Evolutionary conservation across 208 protist species (phyloP).

Genomic region (Histomonas meleagridis): DNA sequence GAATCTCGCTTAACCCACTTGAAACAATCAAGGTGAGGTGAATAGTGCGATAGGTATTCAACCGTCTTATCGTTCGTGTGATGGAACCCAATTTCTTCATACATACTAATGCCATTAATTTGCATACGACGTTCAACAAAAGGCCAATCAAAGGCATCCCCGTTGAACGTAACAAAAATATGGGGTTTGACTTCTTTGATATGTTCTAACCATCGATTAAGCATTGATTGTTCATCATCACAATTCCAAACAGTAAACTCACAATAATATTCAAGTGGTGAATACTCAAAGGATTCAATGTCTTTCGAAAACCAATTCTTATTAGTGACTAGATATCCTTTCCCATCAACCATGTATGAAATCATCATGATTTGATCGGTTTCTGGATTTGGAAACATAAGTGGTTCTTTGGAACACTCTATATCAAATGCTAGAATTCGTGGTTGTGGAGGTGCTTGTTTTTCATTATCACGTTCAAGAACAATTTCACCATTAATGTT

Average conservation of each 20-base stretch:
- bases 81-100: conserved; percentile 48
- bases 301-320: conserved; percentile 85
- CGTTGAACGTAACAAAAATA: conserved; percentile 98
- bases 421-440: conserved; percentile 71
- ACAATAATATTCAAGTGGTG: conserved; percentile 88
- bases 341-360: conserved; percentile 97
- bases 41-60: conserved; percentile 75
- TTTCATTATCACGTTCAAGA: conserved; percentile 64
- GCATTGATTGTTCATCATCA: conserved; percentile 55
- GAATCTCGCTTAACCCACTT: conserved; percentile 98
- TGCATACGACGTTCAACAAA: conserved; percentile 84
- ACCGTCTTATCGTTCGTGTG: conserved; percentile 42
- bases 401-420: conserved; percentile 91
- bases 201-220: conserved; percentile 83
- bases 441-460: conserved; percentile 61
- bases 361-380: conserved; percentile 99
- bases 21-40: conserved; percentile 92
- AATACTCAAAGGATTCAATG: conserved; percentile 97
- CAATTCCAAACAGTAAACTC: conserved; percentile 70
- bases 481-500: background rate
- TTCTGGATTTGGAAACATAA: conserved; percentile 91
- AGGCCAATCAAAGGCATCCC: conserved; percentile 98
- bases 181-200: conserved; percentile 80
- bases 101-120: conserved; percentile 51
- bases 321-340: conserved; percentile 93